These are phyloP conservation scores for Phytophthora crassamura DNA, from an alignment of 352 stramenopile species.

Conservation along the genomic window DNA sequence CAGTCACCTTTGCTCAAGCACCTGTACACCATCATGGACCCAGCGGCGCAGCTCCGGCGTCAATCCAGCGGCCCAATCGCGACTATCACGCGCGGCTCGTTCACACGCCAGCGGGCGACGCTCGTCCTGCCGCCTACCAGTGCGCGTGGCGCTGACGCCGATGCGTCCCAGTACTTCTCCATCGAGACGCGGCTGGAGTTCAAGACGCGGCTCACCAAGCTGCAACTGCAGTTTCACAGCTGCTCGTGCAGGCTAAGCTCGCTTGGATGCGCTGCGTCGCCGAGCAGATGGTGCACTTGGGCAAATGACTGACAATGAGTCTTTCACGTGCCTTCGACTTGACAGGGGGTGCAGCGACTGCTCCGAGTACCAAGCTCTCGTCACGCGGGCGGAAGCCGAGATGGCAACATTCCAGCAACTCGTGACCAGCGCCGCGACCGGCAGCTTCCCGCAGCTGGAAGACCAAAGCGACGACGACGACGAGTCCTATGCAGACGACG, in stretches of 20 bases:
- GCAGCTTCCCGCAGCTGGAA: slow-evolving; percentile 20
- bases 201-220: slow-evolving; percentile 43
- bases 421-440: slow-evolving; percentile 33
- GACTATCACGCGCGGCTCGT: slow-evolving; percentile 21
- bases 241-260: slow-evolving; percentile 63
- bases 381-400: slow-evolving; percentile 47
- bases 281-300: slow-evolving; percentile 49
- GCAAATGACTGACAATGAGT: slow-evolving; percentile 46
- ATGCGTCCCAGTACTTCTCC: slow-evolving; percentile 55
- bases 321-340: slow-evolving; percentile 52
- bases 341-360: slow-evolving; percentile 33
- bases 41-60: slow-evolving; percentile 25
- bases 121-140: slow-evolving; percentile 14
- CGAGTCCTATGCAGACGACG: slow-evolving; percentile 16
- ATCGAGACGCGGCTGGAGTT: slow-evolving; percentile 69
- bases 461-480: too few species aligned
- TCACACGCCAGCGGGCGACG: slow-evolving; percentile 23
- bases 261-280: slow-evolving; percentile 70
- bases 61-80: slow-evolving; percentile 26
- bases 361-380: slow-evolving; percentile 53
- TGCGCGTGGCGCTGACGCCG: slow-evolving; percentile 25
- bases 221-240: slow-evolving; percentile 46
- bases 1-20: slow-evolving; percentile 20
- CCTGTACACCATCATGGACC: slow-evolving; percentile 29
- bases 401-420: slow-evolving; percentile 50